phyloP scores from a whole-genome alignment of 2,329 filamentous ascomycete genomes.

The Phoma sp. region DNA sequence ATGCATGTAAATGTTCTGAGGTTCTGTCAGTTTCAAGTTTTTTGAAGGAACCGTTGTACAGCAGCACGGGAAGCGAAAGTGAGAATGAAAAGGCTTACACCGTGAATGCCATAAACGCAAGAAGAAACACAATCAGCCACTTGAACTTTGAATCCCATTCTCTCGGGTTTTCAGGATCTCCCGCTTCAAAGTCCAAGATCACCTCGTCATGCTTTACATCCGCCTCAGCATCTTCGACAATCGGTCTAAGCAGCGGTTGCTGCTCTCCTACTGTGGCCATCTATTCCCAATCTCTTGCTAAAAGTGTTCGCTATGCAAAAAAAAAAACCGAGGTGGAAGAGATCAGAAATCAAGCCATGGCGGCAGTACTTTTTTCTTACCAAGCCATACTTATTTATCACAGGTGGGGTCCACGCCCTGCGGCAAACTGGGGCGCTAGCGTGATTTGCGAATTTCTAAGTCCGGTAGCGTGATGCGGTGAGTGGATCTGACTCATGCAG shows the following conservation, averaged over 20 bases:
- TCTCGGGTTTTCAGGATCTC: slow-evolving; percentile 40
- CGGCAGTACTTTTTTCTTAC: slow-evolving; percentile 15
- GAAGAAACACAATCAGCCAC: slow-evolving; percentile 42
- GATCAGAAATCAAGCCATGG: slow-evolving; percentile 1
- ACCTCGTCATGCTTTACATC: slow-evolving; percentile 27
- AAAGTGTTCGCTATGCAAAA: not conserved
- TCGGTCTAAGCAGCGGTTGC: slow-evolving; percentile 38
- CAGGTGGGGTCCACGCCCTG: slow-evolving; percentile 18
- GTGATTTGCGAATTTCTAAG: slow-evolving; percentile 12
- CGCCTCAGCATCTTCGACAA: slow-evolving; percentile 27
- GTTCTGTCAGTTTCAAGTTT: slow-evolving; percentile 16
- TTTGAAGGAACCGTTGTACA: not conserved
- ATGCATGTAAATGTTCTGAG: slow-evolving; percentile 49
- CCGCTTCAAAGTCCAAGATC: slow-evolving; percentile 39
- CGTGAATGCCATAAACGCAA: slow-evolving; percentile 46
- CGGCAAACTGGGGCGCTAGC: slow-evolving; percentile 11
- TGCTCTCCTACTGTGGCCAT: slow-evolving; percentile 38
- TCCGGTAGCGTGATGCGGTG: slow-evolving; percentile 15
- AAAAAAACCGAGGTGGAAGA: not conserved
- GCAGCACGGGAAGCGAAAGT: not conserved
- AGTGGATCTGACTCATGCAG: slow-evolving; percentile 15
- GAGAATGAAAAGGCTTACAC: slow-evolving; percentile 32
- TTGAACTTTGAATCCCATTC: slow-evolving; percentile 43
- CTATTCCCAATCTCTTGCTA: slow-evolving; percentile 1
- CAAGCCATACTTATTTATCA: slow-evolving; percentile 15